Evolutionary conservation across 23 red algal species (phyloP).

Genomic region (Cyanidium caldarium): DNA sequence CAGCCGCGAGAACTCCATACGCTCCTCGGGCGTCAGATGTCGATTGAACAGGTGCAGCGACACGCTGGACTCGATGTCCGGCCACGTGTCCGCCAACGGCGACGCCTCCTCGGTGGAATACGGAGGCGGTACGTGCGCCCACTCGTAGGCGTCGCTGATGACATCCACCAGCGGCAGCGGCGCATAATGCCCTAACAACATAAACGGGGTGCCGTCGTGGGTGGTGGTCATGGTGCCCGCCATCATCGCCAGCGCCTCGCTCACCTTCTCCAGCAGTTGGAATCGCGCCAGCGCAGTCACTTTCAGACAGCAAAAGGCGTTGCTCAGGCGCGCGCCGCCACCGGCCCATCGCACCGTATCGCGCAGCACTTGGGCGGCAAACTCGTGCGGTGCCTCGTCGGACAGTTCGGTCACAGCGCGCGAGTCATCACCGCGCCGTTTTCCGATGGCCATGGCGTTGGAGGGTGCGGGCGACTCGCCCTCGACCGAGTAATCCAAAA

Average conservation of each 20-base stretch:
- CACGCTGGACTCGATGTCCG: background rate
- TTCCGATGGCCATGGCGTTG: background rate
- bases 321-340: background rate
- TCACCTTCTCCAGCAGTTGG: background rate
- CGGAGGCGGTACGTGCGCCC: background rate
- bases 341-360: background rate
- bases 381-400: background rate
- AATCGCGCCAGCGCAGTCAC: background rate
- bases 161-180: background rate
- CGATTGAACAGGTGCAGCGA: constrained; percentile 3
- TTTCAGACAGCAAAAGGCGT: background rate
- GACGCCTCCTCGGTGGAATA: background rate
- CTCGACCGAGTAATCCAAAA: constrained; percentile 21
- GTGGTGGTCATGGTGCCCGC: background rate
- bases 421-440: background rate
- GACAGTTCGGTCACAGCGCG: background rate
- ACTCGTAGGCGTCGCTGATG: background rate
- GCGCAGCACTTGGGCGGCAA: background rate
- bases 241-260: background rate
- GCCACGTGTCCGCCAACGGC: background rate
- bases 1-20: background rate
- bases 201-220: background rate
- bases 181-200: background rate
- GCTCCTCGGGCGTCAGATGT: background rate
- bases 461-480: background rate